Conservation (phyloP, 768 basidiomycete genomes). For the Gloeopeniophorella convolvens region DNA sequence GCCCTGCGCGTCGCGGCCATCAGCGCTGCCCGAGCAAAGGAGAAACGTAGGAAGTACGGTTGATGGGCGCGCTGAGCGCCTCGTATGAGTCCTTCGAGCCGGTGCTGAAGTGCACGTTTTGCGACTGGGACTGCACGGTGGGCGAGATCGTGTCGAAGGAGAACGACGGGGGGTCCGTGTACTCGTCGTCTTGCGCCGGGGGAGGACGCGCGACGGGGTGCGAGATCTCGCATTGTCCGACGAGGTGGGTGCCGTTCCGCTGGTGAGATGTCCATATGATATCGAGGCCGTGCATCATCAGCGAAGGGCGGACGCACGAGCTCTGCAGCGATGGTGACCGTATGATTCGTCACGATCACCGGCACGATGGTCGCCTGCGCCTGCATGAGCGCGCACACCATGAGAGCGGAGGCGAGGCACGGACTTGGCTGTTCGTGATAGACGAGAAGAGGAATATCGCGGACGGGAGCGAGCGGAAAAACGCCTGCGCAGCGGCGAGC, state of each 20-base stretch:
- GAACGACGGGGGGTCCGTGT: slow-evolving; percentile 30
- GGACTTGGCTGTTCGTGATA: slow-evolving; percentile 70
- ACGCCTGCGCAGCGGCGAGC: slow-evolving; percentile 79
- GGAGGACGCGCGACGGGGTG: slow-evolving; percentile 54
- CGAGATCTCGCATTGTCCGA: slow-evolving; percentile 92
- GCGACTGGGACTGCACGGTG: slow-evolving; percentile 38
- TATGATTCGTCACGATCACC: slow-evolving; percentile 89
- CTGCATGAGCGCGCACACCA: slow-evolving; percentile 10
- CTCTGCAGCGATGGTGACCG: slow-evolving; percentile 91
- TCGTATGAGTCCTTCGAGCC: slow-evolving; percentile 48
- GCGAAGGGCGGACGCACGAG: slow-evolving; percentile 39
- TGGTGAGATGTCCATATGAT: slow-evolving; percentile 49
- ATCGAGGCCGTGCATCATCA: not conserved
- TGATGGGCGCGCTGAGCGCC: slow-evolving; percentile 53
- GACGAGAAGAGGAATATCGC: slow-evolving; percentile 93
- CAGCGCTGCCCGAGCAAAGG: no score
- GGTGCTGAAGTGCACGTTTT: slow-evolving; percentile 64
- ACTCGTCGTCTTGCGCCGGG: slow-evolving; percentile 16
- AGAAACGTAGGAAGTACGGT: slow-evolving; percentile 49
- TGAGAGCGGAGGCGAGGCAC: slow-evolving; percentile 14
- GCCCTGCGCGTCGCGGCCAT: no score
- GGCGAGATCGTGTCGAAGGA: slow-evolving; percentile 30
- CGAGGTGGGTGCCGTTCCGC: slow-evolving; percentile 66
- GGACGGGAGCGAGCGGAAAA: slow-evolving; percentile 89
- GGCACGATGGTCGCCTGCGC: slow-evolving; percentile 74